These are phyloP conservation scores for Poterioochromonas sp. DNA, from an alignment of 352 stramenopile species.

Conservation along the genomic window DNA sequence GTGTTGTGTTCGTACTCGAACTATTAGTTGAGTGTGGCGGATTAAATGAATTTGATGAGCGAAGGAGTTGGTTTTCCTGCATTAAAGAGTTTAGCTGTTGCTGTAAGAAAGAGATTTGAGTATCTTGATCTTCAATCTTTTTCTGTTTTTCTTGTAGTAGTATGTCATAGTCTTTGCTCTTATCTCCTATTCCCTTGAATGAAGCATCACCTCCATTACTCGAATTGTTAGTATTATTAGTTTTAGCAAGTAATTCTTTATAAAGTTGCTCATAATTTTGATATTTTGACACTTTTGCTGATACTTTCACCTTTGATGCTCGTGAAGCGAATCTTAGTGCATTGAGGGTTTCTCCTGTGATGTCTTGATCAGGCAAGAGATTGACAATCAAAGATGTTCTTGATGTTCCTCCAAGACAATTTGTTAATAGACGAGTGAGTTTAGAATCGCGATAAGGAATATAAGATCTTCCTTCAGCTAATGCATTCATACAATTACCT, in stretches of 20 bases:
- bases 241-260: neutral
- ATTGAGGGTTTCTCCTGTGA: neutral
- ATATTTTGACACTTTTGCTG: neutral
- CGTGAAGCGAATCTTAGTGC: conserved; percentile 12
- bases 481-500: conserved; percentile 41
- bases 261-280: neutral
- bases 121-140: no score
- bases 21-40: neutral
- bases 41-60: neutral
- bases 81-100: neutral
- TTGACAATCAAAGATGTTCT: conserved; percentile 1
- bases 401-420: neutral
- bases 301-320: conserved; percentile 13
- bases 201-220: neutral
- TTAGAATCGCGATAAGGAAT: conserved; percentile 31
- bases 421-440: conserved; percentile 4
- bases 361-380: neutral
- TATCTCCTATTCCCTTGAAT: neutral
- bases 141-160: no score
- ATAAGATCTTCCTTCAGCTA: conserved; percentile 30
- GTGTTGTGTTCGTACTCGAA: neutral
- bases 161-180: no score
- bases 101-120: no score
- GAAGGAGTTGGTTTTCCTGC: neutral
- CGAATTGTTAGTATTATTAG: conserved; percentile 13